phyloP scores from a whole-genome alignment of 1,284 basidiomycete genomes.

The Stygiomarasmius scandens region DNA sequence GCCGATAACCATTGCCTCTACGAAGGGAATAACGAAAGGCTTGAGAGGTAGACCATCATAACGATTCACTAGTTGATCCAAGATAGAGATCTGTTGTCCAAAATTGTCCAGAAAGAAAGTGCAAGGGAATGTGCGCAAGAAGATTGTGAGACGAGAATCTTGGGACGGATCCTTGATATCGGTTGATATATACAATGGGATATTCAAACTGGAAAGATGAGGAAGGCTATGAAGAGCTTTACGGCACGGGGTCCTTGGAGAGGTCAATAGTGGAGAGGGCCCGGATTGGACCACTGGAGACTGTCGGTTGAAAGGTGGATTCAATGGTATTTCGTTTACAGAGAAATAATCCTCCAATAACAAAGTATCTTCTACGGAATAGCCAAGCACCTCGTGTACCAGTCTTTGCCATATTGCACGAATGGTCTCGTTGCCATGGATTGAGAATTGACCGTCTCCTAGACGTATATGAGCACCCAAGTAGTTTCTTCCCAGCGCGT shows the following conservation, averaged over 20 bases:
- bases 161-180: conserved; percentile 52
- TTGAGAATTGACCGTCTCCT: conserved; percentile 64
- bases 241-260: conserved; percentile 16
- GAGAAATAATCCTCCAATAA: conserved; percentile 36
- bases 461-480: conserved; percentile 69
- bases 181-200: conserved; percentile 73
- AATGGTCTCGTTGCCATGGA: conserved; percentile 41
- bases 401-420: conserved; percentile 60
- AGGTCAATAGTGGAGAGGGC: background rate
- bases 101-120: conserved; percentile 69
- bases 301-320: background rate
- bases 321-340: background rate
- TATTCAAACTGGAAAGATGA: conserved; percentile 49
- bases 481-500: conserved; percentile 53
- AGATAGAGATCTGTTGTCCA: conserved; percentile 29
- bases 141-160: conserved; percentile 49
- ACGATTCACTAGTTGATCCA: conserved; percentile 48
- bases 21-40: conserved; percentile 57
- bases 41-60: conserved; percentile 57
- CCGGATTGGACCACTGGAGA: conserved; percentile 3
- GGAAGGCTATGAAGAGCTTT: conserved; percentile 21
- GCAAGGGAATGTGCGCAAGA: conserved; percentile 70
- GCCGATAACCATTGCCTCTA: conserved; percentile 71
- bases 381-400: conserved; percentile 44
- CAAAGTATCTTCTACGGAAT: conserved; percentile 39